phyloP scores from a whole-genome alignment of 2,329 filamentous ascomycete genomes.

The Acephala macrosclerotiorum region DNA sequence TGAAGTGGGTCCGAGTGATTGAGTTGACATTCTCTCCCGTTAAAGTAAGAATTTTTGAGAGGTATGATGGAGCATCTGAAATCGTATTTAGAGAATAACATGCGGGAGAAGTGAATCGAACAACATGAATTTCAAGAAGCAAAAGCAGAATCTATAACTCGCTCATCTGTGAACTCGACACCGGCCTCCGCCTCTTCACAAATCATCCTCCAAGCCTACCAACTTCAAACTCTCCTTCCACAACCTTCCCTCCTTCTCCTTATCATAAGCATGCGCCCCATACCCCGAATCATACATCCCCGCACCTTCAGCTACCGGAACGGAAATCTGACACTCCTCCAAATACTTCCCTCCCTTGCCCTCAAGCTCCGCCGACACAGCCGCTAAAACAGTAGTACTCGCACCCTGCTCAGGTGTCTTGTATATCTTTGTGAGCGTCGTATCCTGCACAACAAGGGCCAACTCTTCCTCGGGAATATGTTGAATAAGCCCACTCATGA shows the following conservation, averaged over 20 bases:
- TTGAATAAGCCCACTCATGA: conserved; percentile 41
- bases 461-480: conserved; percentile 43
- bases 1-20: too few species aligned
- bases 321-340: conserved; percentile 45
- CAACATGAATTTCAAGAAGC: too few species aligned
- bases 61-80: too few species aligned
- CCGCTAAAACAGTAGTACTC: conserved; percentile 52
- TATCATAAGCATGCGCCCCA: conserved; percentile 20
- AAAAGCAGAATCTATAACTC: too few species aligned
- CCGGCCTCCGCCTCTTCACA: neutral
- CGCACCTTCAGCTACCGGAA: neutral
- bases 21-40: too few species aligned
- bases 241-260: conserved; percentile 48
- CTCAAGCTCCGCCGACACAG: conserved; percentile 27
- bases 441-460: neutral
- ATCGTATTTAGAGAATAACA: too few species aligned
- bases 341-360: conserved; percentile 44
- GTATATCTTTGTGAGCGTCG: conserved; percentile 47
- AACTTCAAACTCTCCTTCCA: conserved; percentile 49
- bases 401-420: conserved; percentile 45
- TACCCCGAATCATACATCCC: conserved; percentile 10
- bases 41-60: too few species aligned
- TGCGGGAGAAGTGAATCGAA: too few species aligned
- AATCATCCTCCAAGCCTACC: conserved; percentile 39
- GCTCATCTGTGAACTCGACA: too few species aligned